Conservation (phyloP, 306 rosid genomes). For the Senna tora region DNA sequence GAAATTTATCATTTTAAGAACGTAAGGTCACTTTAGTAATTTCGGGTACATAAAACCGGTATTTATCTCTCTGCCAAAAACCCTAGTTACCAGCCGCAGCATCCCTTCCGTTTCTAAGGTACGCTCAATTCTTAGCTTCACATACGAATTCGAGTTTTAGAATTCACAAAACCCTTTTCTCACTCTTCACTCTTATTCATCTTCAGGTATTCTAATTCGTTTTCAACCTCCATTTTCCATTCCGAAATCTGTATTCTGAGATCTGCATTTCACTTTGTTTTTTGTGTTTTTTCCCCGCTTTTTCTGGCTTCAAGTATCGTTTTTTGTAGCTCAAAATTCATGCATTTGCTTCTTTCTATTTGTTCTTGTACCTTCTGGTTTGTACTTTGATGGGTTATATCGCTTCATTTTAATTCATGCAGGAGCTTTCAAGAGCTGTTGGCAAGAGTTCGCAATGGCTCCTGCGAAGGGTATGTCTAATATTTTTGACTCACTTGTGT, state of each 20-base stretch:
- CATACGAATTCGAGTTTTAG: background rate
- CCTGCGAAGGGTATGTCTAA: conserved; percentile 42
- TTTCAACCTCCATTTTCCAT: too few species aligned
- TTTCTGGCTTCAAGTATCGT: background rate
- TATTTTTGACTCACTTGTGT: background rate
- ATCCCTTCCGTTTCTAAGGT: conserved; percentile 12
- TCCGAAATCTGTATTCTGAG: background rate
- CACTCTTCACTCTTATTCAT: background rate
- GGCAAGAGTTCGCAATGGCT: conserved; percentile 41
- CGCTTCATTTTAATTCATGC: conserved; percentile 2
- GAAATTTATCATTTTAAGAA: background rate
- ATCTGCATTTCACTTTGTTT: background rate
- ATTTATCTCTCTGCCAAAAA: conserved; percentile 31
- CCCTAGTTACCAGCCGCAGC: conserved; percentile 52
- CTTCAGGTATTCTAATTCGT: background rate
- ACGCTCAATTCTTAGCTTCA: background rate
- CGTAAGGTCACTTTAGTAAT: conserved; percentile 9
- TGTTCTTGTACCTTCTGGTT: background rate
- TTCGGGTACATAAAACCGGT: background rate
- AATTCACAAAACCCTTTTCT: too few species aligned
- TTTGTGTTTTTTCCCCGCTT: background rate
- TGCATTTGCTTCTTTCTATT: background rate
- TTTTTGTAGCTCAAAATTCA: background rate
- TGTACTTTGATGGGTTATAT: background rate
- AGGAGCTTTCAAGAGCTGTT: conserved; percentile 31